Percentiles rank a stretch among this genome's conserved stretches.
These are phyloP conservation scores for Apiotrichum veenhuisii DNA, from an alignment of 1,284 basidiomycete species.

Conservation along the genomic window DNA sequence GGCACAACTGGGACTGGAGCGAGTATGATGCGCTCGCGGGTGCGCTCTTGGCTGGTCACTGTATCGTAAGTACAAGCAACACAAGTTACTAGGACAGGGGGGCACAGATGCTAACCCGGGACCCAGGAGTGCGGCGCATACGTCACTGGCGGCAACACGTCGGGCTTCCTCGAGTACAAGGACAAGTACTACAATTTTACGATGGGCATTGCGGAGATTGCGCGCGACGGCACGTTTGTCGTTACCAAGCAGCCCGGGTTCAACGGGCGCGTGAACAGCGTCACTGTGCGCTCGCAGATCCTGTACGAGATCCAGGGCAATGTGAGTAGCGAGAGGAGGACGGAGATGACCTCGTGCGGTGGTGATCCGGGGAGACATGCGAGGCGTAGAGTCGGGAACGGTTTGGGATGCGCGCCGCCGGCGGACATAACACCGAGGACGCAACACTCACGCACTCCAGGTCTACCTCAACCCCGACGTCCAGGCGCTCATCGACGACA, in stretches of 20 bases:
- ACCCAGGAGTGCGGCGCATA: constrained; percentile 24
- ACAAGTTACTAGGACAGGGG: background rate
- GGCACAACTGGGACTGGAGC: constrained; percentile 22
- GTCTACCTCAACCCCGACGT: constrained; percentile 32
- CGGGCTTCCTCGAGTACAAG: constrained; percentile 23
- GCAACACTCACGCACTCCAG: no score
- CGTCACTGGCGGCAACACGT: constrained; percentile 28
- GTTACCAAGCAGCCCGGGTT: constrained; percentile 15
- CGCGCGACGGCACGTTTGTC: constrained; percentile 19
- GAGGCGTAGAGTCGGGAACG: no score
- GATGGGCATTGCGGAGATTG: constrained; percentile 32
- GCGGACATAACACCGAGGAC: no score
- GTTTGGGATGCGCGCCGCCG: no score
- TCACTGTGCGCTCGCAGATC: constrained; percentile 17
- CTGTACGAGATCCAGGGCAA: constrained; percentile 25
- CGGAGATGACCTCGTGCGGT: background rate
- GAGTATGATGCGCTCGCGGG: constrained; percentile 23
- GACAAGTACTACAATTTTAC: constrained; percentile 22
- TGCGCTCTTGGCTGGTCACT: constrained; percentile 23
- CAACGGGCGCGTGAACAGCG: constrained; percentile 16
- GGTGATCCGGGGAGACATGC: no score
- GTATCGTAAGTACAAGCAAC: background rate
- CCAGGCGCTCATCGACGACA: constrained; percentile 21
- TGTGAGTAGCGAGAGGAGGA: background rate
- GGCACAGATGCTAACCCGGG: no score